phyloP scores from a whole-genome alignment of 2,329 filamentous ascomycete species.

The Fusarium sp. region DNA sequence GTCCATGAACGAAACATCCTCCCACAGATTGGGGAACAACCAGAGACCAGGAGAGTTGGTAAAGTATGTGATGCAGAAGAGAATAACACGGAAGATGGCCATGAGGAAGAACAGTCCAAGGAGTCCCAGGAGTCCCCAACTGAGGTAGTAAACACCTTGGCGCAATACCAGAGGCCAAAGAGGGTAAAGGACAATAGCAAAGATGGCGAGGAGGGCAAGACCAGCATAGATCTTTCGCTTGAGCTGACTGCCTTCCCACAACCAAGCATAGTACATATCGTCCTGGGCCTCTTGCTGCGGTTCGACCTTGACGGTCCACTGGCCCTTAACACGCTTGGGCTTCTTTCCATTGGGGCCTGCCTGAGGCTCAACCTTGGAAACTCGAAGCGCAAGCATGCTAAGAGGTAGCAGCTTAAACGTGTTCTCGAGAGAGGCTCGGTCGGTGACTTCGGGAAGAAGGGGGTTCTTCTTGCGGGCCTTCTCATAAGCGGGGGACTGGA shows the following conservation, averaged over 20 bases:
- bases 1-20: conserved; percentile 98
- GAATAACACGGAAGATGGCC: conserved; percentile 94
- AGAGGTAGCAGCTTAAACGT: conserved; percentile 94
- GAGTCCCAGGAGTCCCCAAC: conserved; percentile 90
- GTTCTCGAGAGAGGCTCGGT: conserved; percentile 90
- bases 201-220: conserved; percentile 84
- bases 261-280: conserved; percentile 95
- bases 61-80: conserved; percentile 95
- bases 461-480: conserved; percentile 93
- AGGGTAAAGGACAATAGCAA: conserved; percentile 92
- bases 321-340: conserved; percentile 90
- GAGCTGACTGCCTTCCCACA: conserved; percentile 94
- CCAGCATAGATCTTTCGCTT: conserved; percentile 93
- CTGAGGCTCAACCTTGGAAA: conserved; percentile 79
- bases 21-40: conserved; percentile 97
- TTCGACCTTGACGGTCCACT: conserved; percentile 96
- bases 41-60: conserved; percentile 87
- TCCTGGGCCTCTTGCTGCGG: conserved; percentile 91
- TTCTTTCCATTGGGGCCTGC: conserved; percentile 74
- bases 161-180: conserved; percentile 93
- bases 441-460: conserved; percentile 86
- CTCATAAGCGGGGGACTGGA: conserved; percentile 88
- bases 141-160: conserved; percentile 96
- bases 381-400: conserved; percentile 91
- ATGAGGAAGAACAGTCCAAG: conserved; percentile 96